These are phyloP conservation scores for Komagataea norvegica DNA, from an alignment of 1,139 yeast genomes.

Conservation along the genomic window DNA sequence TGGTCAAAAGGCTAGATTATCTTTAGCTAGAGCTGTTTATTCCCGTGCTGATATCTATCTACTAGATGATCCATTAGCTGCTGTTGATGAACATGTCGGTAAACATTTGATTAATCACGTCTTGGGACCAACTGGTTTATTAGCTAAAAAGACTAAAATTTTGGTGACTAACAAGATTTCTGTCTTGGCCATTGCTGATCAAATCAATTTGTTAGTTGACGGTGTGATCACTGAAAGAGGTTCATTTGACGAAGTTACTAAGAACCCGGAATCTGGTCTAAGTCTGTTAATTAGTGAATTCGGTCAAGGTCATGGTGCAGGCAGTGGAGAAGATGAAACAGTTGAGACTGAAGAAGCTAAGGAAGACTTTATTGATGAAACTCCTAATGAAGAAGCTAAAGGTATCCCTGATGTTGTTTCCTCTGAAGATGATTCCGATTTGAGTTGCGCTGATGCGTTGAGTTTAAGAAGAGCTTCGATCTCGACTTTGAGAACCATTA, in stretches of 20 bases:
- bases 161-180: constrained; percentile 88
- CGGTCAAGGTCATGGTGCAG: constrained; percentile 59
- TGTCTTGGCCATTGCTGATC: constrained; percentile 74
- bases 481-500: constrained; percentile 45
- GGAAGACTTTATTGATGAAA: constrained; percentile 13
- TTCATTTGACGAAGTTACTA: constrained; percentile 53
- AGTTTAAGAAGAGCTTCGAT: constrained; percentile 71
- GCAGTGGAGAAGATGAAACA: constrained; percentile 29
- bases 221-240: constrained; percentile 83
- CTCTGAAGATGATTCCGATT: constrained; percentile 19
- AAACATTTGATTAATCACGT: constrained; percentile 76
- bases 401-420: constrained; percentile 30
- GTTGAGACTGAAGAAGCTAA: constrained; percentile 18
- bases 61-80: constrained; percentile 89
- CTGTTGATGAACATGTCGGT: constrained; percentile 95
- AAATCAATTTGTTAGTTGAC: constrained; percentile 64
- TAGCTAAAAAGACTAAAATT: constrained; percentile 70
- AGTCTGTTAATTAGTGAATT: constrained; percentile 66
- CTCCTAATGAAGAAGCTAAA: constrained; percentile 27
- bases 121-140: constrained; percentile 74
- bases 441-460: constrained; percentile 26
- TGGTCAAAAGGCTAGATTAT: constrained; percentile 93
- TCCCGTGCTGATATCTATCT: constrained; percentile 89
- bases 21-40: constrained; percentile 93
- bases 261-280: constrained; percentile 49